These are phyloP conservation scores for Pseudopyrenochaeta lycopersici DNA, from an alignment of 2,329 filamentous ascomycete genomes.

Conservation along the genomic window DNA sequence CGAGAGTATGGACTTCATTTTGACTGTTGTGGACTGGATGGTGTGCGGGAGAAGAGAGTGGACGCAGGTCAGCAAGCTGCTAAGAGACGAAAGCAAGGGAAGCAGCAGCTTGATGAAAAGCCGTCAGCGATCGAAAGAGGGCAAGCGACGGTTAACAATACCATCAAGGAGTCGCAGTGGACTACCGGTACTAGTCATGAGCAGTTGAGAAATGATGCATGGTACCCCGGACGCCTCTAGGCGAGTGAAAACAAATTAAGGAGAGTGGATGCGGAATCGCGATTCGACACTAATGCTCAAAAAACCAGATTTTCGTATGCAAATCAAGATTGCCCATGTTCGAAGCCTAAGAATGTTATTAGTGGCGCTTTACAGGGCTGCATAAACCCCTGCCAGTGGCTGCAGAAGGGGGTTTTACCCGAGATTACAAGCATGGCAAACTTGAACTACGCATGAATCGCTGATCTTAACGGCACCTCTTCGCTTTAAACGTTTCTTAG, in stretches of 20 bases:
- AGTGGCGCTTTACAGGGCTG: conserved; percentile 31
- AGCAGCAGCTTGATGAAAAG: conserved; percentile 26
- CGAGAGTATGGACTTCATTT: conserved; percentile 35
- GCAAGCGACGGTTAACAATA: conserved; percentile 32
- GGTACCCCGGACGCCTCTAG: conserved; percentile 15
- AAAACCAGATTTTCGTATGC: conserved; percentile 35
- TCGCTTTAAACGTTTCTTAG: conserved; percentile 25
- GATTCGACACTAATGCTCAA: conserved; percentile 12
- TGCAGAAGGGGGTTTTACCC: conserved; percentile 42
- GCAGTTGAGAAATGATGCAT: conserved; percentile 34
- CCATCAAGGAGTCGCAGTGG: conserved; percentile 23
- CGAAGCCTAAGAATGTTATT: conserved; percentile 23
- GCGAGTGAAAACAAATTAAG: conserved; percentile 40
- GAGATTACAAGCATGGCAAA: conserved; percentile 42
- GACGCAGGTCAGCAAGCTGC: conserved; percentile 34
- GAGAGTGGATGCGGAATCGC: conserved; percentile 24
- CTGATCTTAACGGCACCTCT: conserved; percentile 21
- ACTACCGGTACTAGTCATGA: conserved; percentile 30
- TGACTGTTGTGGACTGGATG: conserved; percentile 7
- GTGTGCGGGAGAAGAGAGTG: conserved; percentile 19
- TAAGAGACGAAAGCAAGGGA: conserved; percentile 16
- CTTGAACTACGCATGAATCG: conserved; percentile 28
- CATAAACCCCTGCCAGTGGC: conserved; percentile 22
- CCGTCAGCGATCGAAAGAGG: conserved; percentile 22
- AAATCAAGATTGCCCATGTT: conserved; percentile 25